Percentiles rank a stretch among this genome's conserved stretches.
Evolutionary conservation across 768 basidiomycete species (phyloP).

Genomic region (Podaxis rugospora): DNA sequence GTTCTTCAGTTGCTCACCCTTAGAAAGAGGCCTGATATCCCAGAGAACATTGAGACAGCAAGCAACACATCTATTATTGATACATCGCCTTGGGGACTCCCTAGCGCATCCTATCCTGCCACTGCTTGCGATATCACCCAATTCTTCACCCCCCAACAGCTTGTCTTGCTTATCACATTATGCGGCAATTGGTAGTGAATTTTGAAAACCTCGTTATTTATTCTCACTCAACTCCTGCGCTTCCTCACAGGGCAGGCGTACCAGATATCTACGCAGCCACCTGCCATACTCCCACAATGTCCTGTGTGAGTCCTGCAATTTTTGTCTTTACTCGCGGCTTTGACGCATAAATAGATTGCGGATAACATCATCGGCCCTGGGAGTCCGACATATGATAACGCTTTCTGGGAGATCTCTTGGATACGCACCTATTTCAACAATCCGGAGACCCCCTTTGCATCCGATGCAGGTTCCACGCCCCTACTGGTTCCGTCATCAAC

Average conservation of each 20-base stretch:
- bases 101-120: constrained; percentile 60
- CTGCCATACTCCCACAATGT: constrained; percentile 33
- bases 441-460: constrained; percentile 12
- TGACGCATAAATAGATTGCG: constrained; percentile 17
- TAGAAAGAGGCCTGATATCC: constrained; percentile 38
- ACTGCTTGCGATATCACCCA: constrained; percentile 46
- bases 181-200: constrained; percentile 42
- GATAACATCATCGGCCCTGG: constrained; percentile 47
- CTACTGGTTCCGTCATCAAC: neutral
- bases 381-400: constrained; percentile 37
- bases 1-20: neutral
- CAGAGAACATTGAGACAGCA: constrained; percentile 28
- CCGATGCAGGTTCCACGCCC: constrained; percentile 6
- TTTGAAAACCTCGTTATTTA: neutral
- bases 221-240: neutral
- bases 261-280: constrained; percentile 36
- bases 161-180: constrained; percentile 67
- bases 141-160: constrained; percentile 60
- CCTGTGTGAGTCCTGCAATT: constrained; percentile 29
- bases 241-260: constrained; percentile 35
- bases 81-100: constrained; percentile 47
- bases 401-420: constrained; percentile 58
- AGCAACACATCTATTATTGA: constrained; percentile 34
- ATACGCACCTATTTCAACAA: constrained; percentile 51
- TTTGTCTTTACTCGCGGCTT: neutral